phyloP scores from a whole-genome alignment of 1,284 basidiomycete species.

The Erythrobasidium hasegawianum region DNA sequence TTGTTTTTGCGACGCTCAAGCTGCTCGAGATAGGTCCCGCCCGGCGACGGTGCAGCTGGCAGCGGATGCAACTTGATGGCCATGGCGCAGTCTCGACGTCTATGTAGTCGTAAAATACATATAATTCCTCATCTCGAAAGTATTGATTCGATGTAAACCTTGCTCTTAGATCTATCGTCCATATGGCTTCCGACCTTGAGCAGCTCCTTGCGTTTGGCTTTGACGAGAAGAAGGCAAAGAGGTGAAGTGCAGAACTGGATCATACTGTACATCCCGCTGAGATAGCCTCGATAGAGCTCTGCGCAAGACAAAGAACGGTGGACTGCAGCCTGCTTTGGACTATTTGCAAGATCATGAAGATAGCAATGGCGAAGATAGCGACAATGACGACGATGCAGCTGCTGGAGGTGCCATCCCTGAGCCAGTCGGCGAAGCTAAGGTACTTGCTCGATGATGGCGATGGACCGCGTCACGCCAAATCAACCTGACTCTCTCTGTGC shows the following conservation, averaged over 20 bases:
- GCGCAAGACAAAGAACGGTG: slow-evolving; percentile 31
- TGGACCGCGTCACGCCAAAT: too few relatives aligned
- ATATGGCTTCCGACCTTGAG: slow-evolving; percentile 15
- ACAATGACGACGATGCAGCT: background rate
- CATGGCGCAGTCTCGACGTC: too few relatives aligned
- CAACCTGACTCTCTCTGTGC: too few relatives aligned
- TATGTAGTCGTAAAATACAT: too few relatives aligned
- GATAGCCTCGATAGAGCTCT: slow-evolving; percentile 18
- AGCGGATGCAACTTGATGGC: background rate
- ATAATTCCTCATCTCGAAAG: too few relatives aligned
- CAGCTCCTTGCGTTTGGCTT: slow-evolving; percentile 33
- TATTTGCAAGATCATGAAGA: slow-evolving; percentile 33
- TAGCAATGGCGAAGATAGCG: slow-evolving; percentile 29
- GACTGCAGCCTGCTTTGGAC: slow-evolving; percentile 38
- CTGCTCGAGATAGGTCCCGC: slow-evolving; percentile 13
- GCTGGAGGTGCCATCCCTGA: background rate
- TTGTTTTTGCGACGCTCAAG: slow-evolving; percentile 1
- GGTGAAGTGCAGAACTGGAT: background rate
- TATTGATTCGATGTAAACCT: too few relatives aligned
- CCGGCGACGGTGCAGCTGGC: slow-evolving; percentile 25
- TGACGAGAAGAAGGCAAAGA: slow-evolving; percentile 27
- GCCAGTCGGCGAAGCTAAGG: slow-evolving; percentile 28
- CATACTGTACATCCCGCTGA: too few relatives aligned
- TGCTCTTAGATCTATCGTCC: too few relatives aligned
- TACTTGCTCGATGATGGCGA: slow-evolving; percentile 7